A percentile compares a stretch with the other conserved stretches of the same genome.
Conservation (phyloP, 805 yeast genomes). For the Metschnikowia drakensbergensis region DNA sequence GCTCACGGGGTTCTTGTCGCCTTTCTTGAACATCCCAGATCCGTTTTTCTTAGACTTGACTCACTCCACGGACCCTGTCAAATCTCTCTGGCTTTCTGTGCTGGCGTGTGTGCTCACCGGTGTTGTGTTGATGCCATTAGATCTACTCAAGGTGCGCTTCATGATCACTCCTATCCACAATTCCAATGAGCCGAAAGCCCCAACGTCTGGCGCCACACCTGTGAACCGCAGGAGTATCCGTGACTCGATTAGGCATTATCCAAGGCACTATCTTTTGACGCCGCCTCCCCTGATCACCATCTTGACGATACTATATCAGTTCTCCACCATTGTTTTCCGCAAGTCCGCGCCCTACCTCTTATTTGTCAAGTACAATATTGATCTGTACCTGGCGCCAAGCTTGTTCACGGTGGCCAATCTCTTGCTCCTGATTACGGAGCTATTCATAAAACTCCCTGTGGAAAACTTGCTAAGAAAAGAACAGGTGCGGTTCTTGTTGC, state of each 20-base stretch:
- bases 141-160: conserved; percentile 72
- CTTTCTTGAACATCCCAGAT: conserved; percentile 78
- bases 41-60: conserved; percentile 80
- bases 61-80: conserved; percentile 72
- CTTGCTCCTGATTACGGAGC: conserved; percentile 58
- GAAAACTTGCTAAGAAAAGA: conserved; percentile 84
- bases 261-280: conserved; percentile 48
- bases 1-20: conserved; percentile 85
- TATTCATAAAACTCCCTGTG: conserved; percentile 76
- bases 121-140: conserved; percentile 72
- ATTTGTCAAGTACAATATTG: conserved; percentile 59
- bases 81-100: conserved; percentile 64
- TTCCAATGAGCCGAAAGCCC: conserved; percentile 10
- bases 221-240: conserved; percentile 62
- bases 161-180: conserved; percentile 61
- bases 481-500: conserved; percentile 63
- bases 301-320: conserved; percentile 57
- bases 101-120: conserved; percentile 72
- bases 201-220: neutral
- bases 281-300: conserved; percentile 47
- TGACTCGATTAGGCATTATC: conserved; percentile 58
- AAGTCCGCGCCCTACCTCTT: conserved; percentile 64
- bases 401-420: conserved; percentile 58
- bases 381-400: conserved; percentile 58
- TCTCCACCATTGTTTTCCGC: conserved; percentile 56